phyloP scores from a whole-genome alignment of 2,329 filamentous ascomycete species.

The Trichoderma guizhouense region DNA sequence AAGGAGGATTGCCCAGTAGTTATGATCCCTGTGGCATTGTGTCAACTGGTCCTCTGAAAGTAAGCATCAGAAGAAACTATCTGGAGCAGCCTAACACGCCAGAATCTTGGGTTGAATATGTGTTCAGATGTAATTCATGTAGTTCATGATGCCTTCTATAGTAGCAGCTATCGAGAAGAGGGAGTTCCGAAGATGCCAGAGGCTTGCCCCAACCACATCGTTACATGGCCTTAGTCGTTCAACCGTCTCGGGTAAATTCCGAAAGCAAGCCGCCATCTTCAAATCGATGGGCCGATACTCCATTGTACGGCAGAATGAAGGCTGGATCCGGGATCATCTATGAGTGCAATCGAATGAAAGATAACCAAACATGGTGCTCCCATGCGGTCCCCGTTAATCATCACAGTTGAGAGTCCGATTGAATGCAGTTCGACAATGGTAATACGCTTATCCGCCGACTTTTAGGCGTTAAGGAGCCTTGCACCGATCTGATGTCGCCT shows the following conservation, averaged over 20 bases:
- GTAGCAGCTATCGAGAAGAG: background rate
- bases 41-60: background rate
- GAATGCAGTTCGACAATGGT: background rate
- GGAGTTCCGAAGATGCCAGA: background rate
- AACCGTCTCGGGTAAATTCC: background rate
- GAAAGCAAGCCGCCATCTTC: background rate
- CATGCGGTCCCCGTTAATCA: background rate
- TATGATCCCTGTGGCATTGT: background rate
- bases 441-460: background rate
- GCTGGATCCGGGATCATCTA: background rate
- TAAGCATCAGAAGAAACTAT: background rate
- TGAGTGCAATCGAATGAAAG: background rate
- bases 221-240: background rate
- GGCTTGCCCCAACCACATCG: background rate
- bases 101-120: background rate
- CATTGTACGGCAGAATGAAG: background rate
- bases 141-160: background rate
- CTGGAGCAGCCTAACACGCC: background rate
- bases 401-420: background rate
- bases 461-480: background rate
- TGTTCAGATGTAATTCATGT: background rate
- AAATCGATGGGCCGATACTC: background rate
- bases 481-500: background rate
- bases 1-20: background rate
- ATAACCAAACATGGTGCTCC: background rate